phyloP scores from a whole-genome alignment of 176 grass and related monocot genomes.

The Poa pratensis region DNA sequence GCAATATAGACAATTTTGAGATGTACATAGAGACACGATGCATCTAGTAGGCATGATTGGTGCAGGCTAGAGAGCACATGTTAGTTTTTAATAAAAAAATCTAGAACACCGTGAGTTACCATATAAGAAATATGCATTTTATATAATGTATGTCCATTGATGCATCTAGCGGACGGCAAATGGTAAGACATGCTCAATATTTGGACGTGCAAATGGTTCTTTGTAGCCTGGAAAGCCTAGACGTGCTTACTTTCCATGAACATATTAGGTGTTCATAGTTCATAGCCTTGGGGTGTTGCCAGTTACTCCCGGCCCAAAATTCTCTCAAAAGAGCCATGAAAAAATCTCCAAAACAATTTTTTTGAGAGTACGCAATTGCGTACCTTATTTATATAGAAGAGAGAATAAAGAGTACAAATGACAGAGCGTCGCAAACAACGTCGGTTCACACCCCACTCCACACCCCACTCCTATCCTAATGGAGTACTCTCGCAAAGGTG shows the following conservation, averaged over 20 bases:
- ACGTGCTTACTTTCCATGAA: neutral
- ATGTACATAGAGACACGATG: neutral
- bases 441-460: too few relatives aligned
- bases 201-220: neutral
- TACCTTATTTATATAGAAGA: too few relatives aligned
- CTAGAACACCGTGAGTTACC: neutral
- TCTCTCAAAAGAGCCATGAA: neutral
- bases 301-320: neutral
- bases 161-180: neutral
- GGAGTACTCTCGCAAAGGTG: too few relatives aligned
- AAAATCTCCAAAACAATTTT: too few relatives aligned
- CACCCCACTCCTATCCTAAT: too few relatives aligned
- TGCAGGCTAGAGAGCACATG: too few relatives aligned
- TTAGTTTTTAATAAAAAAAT: too few relatives aligned
- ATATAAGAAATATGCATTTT: neutral
- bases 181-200: neutral
- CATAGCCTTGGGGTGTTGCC: neutral
- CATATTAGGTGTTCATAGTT: neutral
- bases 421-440: too few relatives aligned
- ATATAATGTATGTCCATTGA: too few relatives aligned
- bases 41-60: neutral
- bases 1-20: neutral
- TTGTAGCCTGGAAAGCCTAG: neutral
- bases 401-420: too few relatives aligned
- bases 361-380: too few relatives aligned